phyloP scores from a whole-genome alignment of 257 asterid genomes.

The Gentiana dahurica region DNA sequence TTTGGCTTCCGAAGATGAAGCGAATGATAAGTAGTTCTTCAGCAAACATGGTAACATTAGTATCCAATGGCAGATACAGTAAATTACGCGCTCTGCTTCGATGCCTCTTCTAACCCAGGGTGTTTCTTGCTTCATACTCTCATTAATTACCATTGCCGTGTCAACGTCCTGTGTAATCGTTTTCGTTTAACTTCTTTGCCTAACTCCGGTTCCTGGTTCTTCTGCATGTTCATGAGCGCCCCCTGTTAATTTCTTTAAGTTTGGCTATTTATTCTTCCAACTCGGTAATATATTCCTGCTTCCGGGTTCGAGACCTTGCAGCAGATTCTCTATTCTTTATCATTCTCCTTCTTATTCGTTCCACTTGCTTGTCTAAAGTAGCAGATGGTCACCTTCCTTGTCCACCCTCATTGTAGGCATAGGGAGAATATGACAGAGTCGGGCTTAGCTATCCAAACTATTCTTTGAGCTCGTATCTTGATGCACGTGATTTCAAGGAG shows the following conservation, averaged over 20 bases:
- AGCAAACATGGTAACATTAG: no score
- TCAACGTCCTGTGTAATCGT: slow-evolving; percentile 67
- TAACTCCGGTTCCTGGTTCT: slow-evolving; percentile 60
- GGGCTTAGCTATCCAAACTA: slow-evolving; percentile 30
- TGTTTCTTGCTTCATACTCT: neutral
- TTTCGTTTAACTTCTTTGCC: slow-evolving; percentile 41
- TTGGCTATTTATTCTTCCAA: slow-evolving; percentile 87
- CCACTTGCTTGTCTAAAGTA: slow-evolving; percentile 39
- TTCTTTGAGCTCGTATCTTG: slow-evolving; percentile 36
- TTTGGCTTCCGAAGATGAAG: no score
- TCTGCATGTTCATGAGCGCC: slow-evolving; percentile 56
- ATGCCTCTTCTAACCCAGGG: neutral
- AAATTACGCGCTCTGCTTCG: no score
- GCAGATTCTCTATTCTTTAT: slow-evolving; percentile 48
- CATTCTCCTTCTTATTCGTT: slow-evolving; percentile 44
- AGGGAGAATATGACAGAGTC: slow-evolving; percentile 61
- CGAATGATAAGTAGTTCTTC: no score
- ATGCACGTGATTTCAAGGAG: slow-evolving; percentile 54
- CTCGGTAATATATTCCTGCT: slow-evolving; percentile 92
- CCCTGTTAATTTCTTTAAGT: slow-evolving; percentile 59
- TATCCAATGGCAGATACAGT: no score
- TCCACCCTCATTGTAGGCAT: slow-evolving; percentile 40
- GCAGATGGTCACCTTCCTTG: slow-evolving; percentile 30
- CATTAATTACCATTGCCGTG: slow-evolving; percentile 67
- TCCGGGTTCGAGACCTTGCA: slow-evolving; percentile 48